Base-by-base conservation (phyloP, 1,284 basidiomycete species). In the Sanghuangporus sanghuang region DNA sequence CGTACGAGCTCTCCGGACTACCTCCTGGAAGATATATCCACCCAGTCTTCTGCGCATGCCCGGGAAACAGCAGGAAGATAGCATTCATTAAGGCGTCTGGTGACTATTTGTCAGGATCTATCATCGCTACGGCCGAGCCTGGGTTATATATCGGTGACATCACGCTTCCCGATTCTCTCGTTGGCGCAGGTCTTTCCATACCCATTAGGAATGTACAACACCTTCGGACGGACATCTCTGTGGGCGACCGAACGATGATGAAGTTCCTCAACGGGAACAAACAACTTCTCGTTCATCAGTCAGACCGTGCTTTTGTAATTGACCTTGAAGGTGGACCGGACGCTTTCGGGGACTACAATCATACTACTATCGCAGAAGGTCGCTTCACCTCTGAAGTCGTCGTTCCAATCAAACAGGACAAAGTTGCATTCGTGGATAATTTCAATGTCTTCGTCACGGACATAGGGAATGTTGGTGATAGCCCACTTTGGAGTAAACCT, bases 141-240 rank as follows among this genome's bases (percentile, higher is more conserved):
- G 88, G 88, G 1, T 77, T 90, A 21, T 90, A 88, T 71, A 68
- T 89, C 62, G 87, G 80, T 16, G 79, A 85, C 32, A 72, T 90
- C 59, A 76, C 73, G 0, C 75, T 89, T 7, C 84, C 86, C 12
- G 63, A 71, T 35, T 2, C 64, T 27, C 48, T 42, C 27, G 59
- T 32, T 14, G 32, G 68, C 1, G 66, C 67, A 8, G 68, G 67
- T 16, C 62, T 64, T 21, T 60, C 64, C 12, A 68, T 73, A 27
- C 57, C 66, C 3, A 54, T 73, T 32, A 67, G 68, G 64, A 69
- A 73, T 57, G 52, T 74, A 36, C 68, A 66, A 16, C 69, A 69
- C 62, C 58, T 76, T 12, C 68, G 67, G 0, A 59, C 61, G 66
- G 52, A 61, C 27, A 61, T 61, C 23, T 36, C 14, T 35, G 21